phyloP scores from a whole-genome alignment of 1,284 basidiomycete species.

The Vanrija pseudolonga region DNA sequence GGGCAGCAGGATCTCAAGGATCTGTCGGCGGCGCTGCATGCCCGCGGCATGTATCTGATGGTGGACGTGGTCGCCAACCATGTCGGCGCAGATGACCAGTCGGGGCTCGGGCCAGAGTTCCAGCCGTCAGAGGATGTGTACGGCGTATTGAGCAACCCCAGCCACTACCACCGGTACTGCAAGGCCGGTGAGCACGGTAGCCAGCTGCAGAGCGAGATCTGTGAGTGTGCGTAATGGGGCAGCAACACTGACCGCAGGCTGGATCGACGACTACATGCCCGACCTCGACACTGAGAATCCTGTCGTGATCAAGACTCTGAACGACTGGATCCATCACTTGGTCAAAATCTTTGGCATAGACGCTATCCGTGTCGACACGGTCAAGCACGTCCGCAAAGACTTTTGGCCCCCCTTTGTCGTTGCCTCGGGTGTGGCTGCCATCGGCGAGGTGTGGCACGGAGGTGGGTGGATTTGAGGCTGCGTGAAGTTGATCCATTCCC shows the following conservation, averaged over 20 bases:
- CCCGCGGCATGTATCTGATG: conserved; percentile 54
- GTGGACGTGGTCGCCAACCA: conserved; percentile 53
- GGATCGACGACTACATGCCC: conserved; percentile 49
- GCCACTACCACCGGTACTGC: conserved; percentile 51
- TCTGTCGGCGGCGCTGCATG: conserved; percentile 50
- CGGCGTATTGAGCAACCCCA: conserved; percentile 40
- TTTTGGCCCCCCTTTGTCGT: conserved; percentile 53
- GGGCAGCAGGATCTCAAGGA: conserved; percentile 48
- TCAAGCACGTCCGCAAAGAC: conserved; percentile 53
- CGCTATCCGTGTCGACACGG: conserved; percentile 52
- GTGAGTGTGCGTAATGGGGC: conserved; percentile 22
- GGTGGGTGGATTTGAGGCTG: conserved; percentile 20
- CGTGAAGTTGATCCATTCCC: conserved; percentile 5
- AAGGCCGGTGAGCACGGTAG: conserved; percentile 48
- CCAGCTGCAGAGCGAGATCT: conserved; percentile 51
- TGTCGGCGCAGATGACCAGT: conserved; percentile 39
- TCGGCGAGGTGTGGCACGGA: conserved; percentile 53
- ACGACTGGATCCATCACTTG: conserved; percentile 50
- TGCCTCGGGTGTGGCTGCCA: conserved; percentile 49
- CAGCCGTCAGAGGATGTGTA: conserved; percentile 20
- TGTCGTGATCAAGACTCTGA: conserved; percentile 43
- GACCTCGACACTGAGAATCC: conserved; percentile 53
- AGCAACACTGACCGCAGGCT: conserved; percentile 29
- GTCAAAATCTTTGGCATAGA: conserved; percentile 50
- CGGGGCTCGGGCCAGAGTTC: conserved; percentile 13